A percentile compares a stretch with the other conserved stretches of the same genome.
phyloP scores from a whole-genome alignment of 1,284 basidiomycete genomes.

The Dichomitus squalens region DNA sequence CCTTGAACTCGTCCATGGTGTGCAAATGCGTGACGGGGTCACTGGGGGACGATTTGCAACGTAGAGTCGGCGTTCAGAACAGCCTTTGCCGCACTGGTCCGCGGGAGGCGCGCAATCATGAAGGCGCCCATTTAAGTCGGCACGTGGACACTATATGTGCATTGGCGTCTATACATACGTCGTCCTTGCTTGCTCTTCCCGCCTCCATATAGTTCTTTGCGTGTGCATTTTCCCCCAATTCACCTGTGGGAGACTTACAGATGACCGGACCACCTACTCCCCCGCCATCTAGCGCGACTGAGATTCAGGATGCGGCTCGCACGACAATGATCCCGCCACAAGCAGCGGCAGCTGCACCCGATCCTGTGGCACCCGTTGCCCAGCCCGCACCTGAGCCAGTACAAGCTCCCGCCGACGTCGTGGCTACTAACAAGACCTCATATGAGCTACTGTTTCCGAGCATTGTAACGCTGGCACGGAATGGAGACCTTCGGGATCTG shows the following conservation, averaged over 20 bases:
- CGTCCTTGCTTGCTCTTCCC: constrained; percentile 3
- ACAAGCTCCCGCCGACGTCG: constrained; percentile 10
- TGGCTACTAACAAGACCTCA: constrained; percentile 8
- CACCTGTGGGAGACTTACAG: constrained; percentile 19
- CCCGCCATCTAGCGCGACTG: constrained; percentile 54
- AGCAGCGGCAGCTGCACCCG: constrained; percentile 6
- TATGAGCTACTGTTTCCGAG: constrained; percentile 40
- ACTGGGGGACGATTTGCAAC: background rate
- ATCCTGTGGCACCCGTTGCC: constrained; percentile 24
- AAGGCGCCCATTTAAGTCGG: constrained; percentile 6
- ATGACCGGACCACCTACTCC: constrained; percentile 59
- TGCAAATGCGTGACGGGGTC: constrained; percentile 3
- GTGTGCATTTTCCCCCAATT: background rate
- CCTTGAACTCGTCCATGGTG: constrained; percentile 52
- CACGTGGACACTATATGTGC: constrained; percentile 10
- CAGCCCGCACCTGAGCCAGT: constrained; percentile 21
- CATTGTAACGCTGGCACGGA: constrained; percentile 45
- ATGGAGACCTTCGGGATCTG: constrained; percentile 46
- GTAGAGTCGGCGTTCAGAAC: background rate
- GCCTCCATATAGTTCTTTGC: background rate
- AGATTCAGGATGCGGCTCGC: constrained; percentile 49
- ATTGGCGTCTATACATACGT: constrained; percentile 17
- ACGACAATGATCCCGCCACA: constrained; percentile 19
- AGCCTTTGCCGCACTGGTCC: constrained; percentile 17
- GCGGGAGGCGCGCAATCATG: background rate